These are phyloP conservation scores for Papiliotrema terrestris DNA, from an alignment of 1,284 basidiomycete genomes.

Conservation along the genomic window DNA sequence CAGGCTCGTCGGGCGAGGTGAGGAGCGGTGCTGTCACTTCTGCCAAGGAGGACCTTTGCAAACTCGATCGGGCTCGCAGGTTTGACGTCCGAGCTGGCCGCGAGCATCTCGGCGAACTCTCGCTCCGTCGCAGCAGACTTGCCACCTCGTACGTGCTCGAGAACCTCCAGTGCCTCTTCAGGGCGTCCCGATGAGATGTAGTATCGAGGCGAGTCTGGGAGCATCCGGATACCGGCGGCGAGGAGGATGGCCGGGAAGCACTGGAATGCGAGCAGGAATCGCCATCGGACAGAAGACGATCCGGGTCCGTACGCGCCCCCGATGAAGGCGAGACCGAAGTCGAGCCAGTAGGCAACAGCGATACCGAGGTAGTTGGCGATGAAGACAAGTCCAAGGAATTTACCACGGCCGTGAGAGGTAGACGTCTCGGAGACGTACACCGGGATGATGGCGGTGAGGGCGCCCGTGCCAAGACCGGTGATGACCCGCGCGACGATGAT, in stretches of 20 bases:
- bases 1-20: constrained; percentile 25
- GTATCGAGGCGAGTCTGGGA: constrained; percentile 26
- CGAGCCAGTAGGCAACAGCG: constrained; percentile 58
- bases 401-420: constrained; percentile 15
- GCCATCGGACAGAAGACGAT: constrained; percentile 45
- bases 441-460: constrained; percentile 56
- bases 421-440: constrained; percentile 52
- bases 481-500: constrained; percentile 57
- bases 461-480: constrained; percentile 57
- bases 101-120: constrained; percentile 20
- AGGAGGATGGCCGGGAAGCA: constrained; percentile 14
- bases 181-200: constrained; percentile 16
- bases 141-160: constrained; percentile 17
- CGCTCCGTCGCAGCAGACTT: constrained; percentile 7
- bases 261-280: constrained; percentile 40
- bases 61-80: constrained; percentile 16
- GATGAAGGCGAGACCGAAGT: constrained; percentile 55
- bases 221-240: constrained; percentile 14
- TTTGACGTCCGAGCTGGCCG: constrained; percentile 14
- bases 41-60: constrained; percentile 18
- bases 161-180: constrained; percentile 17
- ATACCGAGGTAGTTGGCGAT: constrained; percentile 57
- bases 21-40: constrained; percentile 11
- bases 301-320: constrained; percentile 49
- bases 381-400: constrained; percentile 20